A percentile compares a stretch with the other conserved stretches of the same genome.
phyloP scores from a whole-genome alignment of 2,329 filamentous ascomycete genomes.

The Scedosporium aurantiacum region DNA sequence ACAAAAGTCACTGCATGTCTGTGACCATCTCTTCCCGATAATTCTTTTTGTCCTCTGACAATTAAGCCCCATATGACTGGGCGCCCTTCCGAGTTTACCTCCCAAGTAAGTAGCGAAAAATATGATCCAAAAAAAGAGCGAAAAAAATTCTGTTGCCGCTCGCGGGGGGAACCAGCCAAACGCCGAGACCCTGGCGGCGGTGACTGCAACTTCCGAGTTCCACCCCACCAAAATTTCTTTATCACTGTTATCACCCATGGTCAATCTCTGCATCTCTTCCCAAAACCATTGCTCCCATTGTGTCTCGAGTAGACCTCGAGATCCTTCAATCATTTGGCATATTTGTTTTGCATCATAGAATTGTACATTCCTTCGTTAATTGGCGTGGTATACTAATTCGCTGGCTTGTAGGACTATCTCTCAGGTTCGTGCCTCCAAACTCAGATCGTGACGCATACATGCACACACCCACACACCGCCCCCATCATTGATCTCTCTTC shows the following conservation, averaged over 20 bases:
- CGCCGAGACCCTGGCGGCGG: not conserved
- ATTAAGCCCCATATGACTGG: conserved; percentile 60
- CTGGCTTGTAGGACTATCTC: conserved; percentile 53
- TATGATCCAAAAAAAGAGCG: not conserved
- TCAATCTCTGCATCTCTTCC: not conserved
- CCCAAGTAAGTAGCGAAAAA: conserved; percentile 52
- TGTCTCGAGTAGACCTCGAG: conserved; percentile 6
- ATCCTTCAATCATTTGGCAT: conserved; percentile 2
- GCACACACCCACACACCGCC: conserved; percentile 26
- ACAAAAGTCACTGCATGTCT: conserved; percentile 5
- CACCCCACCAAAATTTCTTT: conserved; percentile 1
- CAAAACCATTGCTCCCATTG: not conserved
- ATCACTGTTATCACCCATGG: not conserved
- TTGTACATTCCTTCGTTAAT: not conserved
- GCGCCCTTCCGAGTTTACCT: conserved; percentile 75
- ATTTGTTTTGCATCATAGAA: not conserved
- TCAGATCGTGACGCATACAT: conserved; percentile 31
- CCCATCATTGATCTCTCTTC: not conserved
- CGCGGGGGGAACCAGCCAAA: not conserved
- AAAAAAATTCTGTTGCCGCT: not conserved
- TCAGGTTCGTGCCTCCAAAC: conserved; percentile 45
- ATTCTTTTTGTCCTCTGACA: not conserved
- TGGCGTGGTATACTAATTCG: conserved; percentile 4
- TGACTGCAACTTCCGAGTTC: not conserved
- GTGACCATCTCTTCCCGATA: conserved; percentile 1